phyloP scores from a whole-genome alignment of 352 stramenopile species.

The Globisporangium middletonii region DNA sequence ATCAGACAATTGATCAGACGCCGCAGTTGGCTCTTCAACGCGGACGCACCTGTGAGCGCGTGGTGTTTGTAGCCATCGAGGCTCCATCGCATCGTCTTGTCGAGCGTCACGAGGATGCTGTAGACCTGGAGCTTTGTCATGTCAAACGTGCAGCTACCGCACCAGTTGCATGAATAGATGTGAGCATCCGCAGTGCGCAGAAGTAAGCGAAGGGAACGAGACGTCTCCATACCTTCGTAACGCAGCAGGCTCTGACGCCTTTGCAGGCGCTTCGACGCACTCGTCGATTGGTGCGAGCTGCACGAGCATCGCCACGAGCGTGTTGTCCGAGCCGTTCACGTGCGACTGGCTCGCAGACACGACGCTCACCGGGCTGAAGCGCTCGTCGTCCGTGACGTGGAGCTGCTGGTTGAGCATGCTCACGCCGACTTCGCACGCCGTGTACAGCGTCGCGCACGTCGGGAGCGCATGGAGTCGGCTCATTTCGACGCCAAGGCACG shows the following conservation, averaged over 20 bases:
- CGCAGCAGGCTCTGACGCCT: neutral
- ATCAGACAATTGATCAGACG: too few species aligned
- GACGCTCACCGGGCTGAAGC: constrained; percentile 47
- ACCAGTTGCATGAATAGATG: neutral
- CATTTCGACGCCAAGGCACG: constrained; percentile 55
- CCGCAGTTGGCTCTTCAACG: neutral
- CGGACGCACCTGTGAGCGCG: constrained; percentile 25
- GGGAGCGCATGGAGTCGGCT: constrained; percentile 21
- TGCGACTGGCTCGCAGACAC: constrained; percentile 58
- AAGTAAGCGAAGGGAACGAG: neutral
- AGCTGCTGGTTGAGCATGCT: constrained; percentile 53
- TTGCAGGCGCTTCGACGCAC: constrained; percentile 15
- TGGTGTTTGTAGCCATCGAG: constrained; percentile 62
- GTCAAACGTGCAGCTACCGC: constrained; percentile 45
- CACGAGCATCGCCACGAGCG: constrained; percentile 46
- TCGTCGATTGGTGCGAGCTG: constrained; percentile 39
- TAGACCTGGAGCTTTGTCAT: constrained; percentile 62
- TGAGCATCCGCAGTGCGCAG: too few species aligned
- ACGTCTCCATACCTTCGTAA: neutral
- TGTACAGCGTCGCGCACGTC: constrained; percentile 35
- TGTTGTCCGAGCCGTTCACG: constrained; percentile 26
- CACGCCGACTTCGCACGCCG: constrained; percentile 36
- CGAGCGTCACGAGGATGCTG: constrained; percentile 47
- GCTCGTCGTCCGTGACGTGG: constrained; percentile 5
- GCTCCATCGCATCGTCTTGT: constrained; percentile 22